phyloP scores from a whole-genome alignment of 2,329 filamentous ascomycete species.

The Emydomyces testavorans region DNA sequence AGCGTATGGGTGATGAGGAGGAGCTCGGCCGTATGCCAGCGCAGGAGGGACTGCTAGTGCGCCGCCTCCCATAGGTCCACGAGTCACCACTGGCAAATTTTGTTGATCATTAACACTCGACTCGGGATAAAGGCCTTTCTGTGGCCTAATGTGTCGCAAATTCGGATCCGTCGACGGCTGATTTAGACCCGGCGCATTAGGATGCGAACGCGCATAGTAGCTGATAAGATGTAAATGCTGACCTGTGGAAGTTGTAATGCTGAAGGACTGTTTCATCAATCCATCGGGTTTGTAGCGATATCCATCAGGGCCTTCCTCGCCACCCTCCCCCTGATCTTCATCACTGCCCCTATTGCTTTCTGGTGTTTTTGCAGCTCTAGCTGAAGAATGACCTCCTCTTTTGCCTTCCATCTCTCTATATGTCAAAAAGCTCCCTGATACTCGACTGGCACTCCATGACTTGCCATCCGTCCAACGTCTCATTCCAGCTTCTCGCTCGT shows the following conservation, averaged over 20 bases:
- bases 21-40: slow-evolving; percentile 42
- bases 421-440: slow-evolving; percentile 93
- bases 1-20: slow-evolving; percentile 31
- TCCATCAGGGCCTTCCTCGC: slow-evolving; percentile 66
- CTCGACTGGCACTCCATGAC: slow-evolving; percentile 95
- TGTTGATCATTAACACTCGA: slow-evolving; percentile 80
- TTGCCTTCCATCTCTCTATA: slow-evolving; percentile 99
- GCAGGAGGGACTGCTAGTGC: slow-evolving; percentile 42
- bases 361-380: slow-evolving; percentile 60
- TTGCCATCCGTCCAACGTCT: slow-evolving; percentile 97
- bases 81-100: slow-evolving; percentile 67
- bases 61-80: slow-evolving; percentile 54
- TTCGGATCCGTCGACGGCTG: slow-evolving; percentile 72
- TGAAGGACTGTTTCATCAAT: slow-evolving; percentile 99
- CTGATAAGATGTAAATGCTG: slow-evolving; percentile 96
- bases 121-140: slow-evolving; percentile 95
- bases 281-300: slow-evolving; percentile 94
- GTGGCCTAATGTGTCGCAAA: slow-evolving; percentile 69
- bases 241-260: slow-evolving; percentile 81
- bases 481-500: slow-evolving; percentile 97
- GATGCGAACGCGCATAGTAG: slow-evolving; percentile 77
- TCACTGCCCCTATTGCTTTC: slow-evolving; percentile 72
- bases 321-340: slow-evolving; percentile 60
- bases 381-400: slow-evolving; percentile 56
- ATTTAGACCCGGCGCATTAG: slow-evolving; percentile 58